Evolutionary conservation across 345 rosid genomes (phyloP), one percentile per base, ranked within the genome.

Genomic region (Hirschfeldia incana): DNA sequence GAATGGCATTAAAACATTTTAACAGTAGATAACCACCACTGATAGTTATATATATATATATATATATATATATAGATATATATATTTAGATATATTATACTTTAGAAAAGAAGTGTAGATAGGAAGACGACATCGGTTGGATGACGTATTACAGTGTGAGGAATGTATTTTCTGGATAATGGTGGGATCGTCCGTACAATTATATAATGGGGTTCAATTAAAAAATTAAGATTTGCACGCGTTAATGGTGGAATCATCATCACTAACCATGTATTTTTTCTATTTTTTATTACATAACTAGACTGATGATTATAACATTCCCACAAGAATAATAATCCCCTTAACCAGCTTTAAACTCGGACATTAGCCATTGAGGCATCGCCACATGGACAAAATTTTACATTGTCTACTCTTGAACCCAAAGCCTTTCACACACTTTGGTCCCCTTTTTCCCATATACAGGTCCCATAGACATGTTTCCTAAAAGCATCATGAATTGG

Each of bases 401-500:
- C 73, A 73, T 59, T 34, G 27, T 73, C 51, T 78, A 65, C 72
- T 73, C 73, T 78, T 49, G 36, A 67, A 72, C 42, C 8, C 74
- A 73, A 67, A 79, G 73, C 57, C 69, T 73, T 74, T 79, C 77
- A 78, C 73, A 78, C 73, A 78, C 73, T 66, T 59, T 3, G 68
- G 69, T 67, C 27, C 37, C 60, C 33, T 65, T 57, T 78, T 77
- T 66, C 51, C 32, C 11, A 42, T 65, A 58, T 71, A 39, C 93
- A 88, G 76, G 85, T 88, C 91, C 91, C 94, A 83, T 89, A 79
- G 92, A 84, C 92, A 87, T 68, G 66, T 73, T 86, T 84, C 82
- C 33, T 79, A 79, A 88, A 88, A 88, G 93, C 83, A 74, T 76
- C 80, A 78, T 79, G 76, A 83, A 82, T 84, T 60, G 59, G 29